Conservation (phyloP, 345 rosid species). For the Angophora floribunda region DNA sequence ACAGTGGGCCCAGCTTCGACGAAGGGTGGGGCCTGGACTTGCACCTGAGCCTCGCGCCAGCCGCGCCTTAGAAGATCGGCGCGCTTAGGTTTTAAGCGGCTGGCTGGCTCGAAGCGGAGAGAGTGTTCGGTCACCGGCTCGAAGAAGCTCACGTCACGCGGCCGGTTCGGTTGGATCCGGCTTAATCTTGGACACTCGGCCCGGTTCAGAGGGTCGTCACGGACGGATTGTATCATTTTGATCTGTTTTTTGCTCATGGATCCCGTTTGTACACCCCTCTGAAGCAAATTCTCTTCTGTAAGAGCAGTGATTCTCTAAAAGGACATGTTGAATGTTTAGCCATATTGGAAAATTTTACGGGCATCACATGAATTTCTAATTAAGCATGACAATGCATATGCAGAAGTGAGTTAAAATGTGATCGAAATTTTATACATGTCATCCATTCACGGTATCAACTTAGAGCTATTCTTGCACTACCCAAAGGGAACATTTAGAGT, state of each 20-base stretch:
- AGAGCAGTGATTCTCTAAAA: background rate
- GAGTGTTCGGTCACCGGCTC: background rate
- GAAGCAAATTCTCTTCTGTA: background rate
- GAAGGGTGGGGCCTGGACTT: conserved; percentile 73
- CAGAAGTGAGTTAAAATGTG: background rate
- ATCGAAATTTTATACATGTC: background rate
- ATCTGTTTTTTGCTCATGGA: background rate
- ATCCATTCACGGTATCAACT: background rate
- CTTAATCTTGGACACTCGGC: background rate
- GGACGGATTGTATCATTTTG: background rate
- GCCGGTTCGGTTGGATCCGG: background rate
- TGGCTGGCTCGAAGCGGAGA: background rate
- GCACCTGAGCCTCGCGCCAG: conserved; percentile 94
- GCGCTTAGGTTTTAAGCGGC: background rate
- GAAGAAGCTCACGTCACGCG: background rate
- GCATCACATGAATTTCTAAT: background rate
- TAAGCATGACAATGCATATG: background rate
- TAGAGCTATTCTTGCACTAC: background rate
- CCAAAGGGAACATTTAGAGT: background rate
- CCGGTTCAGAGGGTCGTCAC: background rate
- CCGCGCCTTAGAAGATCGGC: conserved; percentile 36
- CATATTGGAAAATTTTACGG: background rate
- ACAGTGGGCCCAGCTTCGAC: conserved; percentile 62
- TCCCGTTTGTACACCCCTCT: background rate
- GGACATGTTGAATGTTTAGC: background rate